phyloP scores from a whole-genome alignment of 2,329 filamentous ascomycete genomes.

The Cylindrodendrum hubeiense region DNA sequence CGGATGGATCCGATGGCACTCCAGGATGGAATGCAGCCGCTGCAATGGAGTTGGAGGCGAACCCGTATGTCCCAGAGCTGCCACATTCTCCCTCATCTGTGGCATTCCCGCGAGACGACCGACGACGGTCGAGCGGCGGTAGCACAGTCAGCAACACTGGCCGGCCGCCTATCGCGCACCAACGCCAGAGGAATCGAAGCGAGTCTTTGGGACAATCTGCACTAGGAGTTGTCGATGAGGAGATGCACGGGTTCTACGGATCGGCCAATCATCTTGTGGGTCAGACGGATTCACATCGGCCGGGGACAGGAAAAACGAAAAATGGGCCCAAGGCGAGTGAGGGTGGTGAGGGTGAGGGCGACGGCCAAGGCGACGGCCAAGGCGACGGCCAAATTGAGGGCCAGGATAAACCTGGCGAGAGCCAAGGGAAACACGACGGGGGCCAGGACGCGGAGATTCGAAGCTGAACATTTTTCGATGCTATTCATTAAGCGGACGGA shows the following conservation, averaged over 20 bases:
- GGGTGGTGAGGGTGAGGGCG: background rate
- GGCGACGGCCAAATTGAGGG: background rate
- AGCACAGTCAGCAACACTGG: conserved; percentile 34
- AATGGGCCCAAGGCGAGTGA: background rate
- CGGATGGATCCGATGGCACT: conserved; percentile 54
- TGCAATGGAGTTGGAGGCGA: conserved; percentile 53
- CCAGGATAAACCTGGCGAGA: too few relatives aligned
- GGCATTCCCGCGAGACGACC: conserved; percentile 33
- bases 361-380: background rate
- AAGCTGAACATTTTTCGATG: background rate
- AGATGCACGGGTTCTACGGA: conserved; percentile 63
- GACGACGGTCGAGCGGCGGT: conserved; percentile 44
- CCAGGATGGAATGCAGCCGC: conserved; percentile 39
- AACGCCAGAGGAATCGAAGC: conserved; percentile 41
- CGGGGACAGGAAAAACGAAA: conserved; percentile 26
- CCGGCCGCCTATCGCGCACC: conserved; percentile 43
- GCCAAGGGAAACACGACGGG: too few relatives aligned
- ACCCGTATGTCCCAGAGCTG: conserved; percentile 52
- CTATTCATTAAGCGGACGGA: background rate
- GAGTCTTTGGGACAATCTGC: conserved; percentile 38
- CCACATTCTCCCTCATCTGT: conserved; percentile 46
- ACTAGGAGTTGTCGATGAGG: conserved; percentile 55
- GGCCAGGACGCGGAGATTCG: background rate
- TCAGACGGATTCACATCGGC: conserved; percentile 51
- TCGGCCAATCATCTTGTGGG: conserved; percentile 54